Conservation (phyloP, 2,329 filamentous ascomycete species). For the Aspergillus udagawae region DNA sequence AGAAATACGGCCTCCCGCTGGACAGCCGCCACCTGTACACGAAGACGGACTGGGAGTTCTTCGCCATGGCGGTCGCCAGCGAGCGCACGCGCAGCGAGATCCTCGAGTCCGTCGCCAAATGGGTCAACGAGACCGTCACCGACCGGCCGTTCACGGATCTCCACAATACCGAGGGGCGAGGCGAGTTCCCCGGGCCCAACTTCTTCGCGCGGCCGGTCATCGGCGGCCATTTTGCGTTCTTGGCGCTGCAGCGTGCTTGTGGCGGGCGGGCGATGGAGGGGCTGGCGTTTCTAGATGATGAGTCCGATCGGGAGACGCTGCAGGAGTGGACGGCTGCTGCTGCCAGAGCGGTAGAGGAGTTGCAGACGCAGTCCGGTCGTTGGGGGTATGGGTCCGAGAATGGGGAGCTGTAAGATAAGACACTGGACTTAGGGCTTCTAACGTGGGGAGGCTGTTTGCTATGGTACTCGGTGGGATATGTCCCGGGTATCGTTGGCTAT, state of each 20-base stretch:
- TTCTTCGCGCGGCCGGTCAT: conserved; percentile 83
- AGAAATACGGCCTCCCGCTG: conserved; percentile 77
- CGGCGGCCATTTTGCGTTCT: conserved; percentile 79
- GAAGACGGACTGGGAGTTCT: conserved; percentile 90
- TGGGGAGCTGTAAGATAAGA: conserved; percentile 20
- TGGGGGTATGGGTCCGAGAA: conserved; percentile 14
- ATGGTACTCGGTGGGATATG: conserved; percentile 13
- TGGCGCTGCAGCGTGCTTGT: conserved; percentile 78
- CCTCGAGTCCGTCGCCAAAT: conserved; percentile 67
- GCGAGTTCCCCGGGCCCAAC: conserved; percentile 67
- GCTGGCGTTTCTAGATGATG: conserved; percentile 46
- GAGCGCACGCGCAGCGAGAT: conserved; percentile 66
- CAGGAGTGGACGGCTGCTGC: conserved; percentile 18
- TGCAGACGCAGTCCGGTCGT: conserved; percentile 2
- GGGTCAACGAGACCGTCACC: conserved; percentile 79
- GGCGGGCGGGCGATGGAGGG: conserved; percentile 62
- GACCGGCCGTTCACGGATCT: conserved; percentile 77
- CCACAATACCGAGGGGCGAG: conserved; percentile 73
- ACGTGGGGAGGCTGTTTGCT: neutral
- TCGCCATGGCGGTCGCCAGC: conserved; percentile 74
- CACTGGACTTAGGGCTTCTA: neutral
- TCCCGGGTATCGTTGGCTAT: conserved; percentile 9
- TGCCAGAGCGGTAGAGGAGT: conserved; percentile 20
- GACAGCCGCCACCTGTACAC: conserved; percentile 80
- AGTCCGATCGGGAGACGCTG: conserved; percentile 9